A percentile compares a stretch with the other conserved stretches of the same genome.
Conservation (phyloP, 805 yeast species). For the Lipomyces starkeyi region DNA sequence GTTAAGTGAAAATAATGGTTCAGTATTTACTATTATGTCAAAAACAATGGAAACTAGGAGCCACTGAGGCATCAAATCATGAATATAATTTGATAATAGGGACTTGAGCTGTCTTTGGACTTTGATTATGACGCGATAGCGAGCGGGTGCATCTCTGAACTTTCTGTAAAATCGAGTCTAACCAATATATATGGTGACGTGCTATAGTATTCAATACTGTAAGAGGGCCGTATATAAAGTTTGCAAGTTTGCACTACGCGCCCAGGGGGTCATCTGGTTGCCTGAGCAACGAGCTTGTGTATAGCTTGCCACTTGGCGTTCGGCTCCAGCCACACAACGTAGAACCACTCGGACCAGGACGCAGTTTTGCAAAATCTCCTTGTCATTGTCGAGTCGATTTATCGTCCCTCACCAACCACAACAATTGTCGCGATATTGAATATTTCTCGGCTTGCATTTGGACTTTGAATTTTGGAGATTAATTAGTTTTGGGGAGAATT, state of each 20-base stretch:
- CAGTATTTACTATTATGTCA: no score
- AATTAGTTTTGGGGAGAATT: background rate
- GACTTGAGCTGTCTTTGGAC: no score
- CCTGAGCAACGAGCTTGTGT: background rate
- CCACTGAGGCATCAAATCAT: no score
- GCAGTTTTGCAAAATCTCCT: background rate
- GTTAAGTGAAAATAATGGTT: no score
- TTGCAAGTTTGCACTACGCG: background rate
- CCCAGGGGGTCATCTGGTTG: background rate
- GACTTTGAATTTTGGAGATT: background rate
- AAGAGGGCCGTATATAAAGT: no score
- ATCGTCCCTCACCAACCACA: background rate
- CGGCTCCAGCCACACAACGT: background rate
- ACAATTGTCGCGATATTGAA: background rate
- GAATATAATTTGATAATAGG: no score
- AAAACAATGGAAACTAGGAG: no score
- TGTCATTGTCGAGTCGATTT: background rate
- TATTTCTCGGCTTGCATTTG: background rate
- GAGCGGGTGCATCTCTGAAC: no score
- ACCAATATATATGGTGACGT: no score
- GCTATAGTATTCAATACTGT: no score
- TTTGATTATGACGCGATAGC: no score
- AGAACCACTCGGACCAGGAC: background rate
- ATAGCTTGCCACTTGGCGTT: background rate
- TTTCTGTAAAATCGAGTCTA: no score